Base-by-base conservation (phyloP, 768 basidiomycete genomes). In the Kwoniella sp. region DNA sequence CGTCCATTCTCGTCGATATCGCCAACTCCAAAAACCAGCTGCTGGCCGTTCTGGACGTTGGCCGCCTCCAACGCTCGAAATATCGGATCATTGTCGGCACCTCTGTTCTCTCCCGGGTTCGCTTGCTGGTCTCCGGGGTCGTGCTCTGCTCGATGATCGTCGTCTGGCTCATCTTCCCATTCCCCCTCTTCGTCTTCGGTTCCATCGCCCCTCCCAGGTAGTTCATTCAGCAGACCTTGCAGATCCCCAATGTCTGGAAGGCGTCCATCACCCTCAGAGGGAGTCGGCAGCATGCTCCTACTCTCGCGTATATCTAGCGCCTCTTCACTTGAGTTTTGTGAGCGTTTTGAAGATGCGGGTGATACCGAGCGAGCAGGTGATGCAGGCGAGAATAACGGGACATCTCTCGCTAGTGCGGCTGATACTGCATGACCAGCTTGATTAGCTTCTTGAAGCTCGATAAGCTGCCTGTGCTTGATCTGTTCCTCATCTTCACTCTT, bases 181-280 rank as follows among this genome's bases (percentile, higher is more conserved):
- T 58, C 41, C 1, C 25, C 69, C 37, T 38, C 68, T 17, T 63
- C 65, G 20, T 31, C 70, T 28, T 68, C 77, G 1, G 70, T 78
- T 28, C 76, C 73, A 1, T 62, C 68, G 20, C 73, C 68, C 23
- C 59, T 77, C 37, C 77, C 76, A 28, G 62, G 41, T 45, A 45
- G 4, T 3, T 9, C 58, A 17, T 73, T 71, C 23, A 23, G 4
- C 20, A 51, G 17, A 9, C 20, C 8, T 26, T 23, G 50, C 26
- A 28, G 50, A 17, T 11, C 50, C 23, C 23, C 50, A 23, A 51
- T 25, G 26, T 23, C 17, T 4, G 20, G 4, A 11, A 8, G 50
- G 5, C 11, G 48, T 12, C 12, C 11, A 48, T 48, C 38, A 25
- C 2, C 22, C 11, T 23, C 30, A 34, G 58, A 29, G 9, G 48